phyloP scores from a whole-genome alignment of 805 yeast genomes.

The Priceomyces medius region DNA sequence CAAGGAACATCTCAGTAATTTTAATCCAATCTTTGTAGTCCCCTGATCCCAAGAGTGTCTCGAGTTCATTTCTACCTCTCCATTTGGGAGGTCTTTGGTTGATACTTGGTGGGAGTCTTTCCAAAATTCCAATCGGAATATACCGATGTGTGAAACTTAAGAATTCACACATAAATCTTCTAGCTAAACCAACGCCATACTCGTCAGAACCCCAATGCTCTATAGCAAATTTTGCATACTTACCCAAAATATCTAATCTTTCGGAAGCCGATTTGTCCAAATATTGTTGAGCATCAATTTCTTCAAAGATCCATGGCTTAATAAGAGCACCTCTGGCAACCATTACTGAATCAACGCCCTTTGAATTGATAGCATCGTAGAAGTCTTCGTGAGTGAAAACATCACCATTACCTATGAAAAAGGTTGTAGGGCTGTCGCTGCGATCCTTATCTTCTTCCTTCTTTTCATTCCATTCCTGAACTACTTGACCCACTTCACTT shows the following conservation, averaged over 20 bases:
- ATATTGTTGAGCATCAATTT: slow-evolving; percentile 83
- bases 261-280: slow-evolving; percentile 89
- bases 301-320: slow-evolving; percentile 99
- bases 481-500: slow-evolving; percentile 64
- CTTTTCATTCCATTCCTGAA: slow-evolving; percentile 56
- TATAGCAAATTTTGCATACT: slow-evolving; percentile 75
- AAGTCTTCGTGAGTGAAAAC: slow-evolving; percentile 85
- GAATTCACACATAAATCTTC: slow-evolving; percentile 92
- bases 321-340: slow-evolving; percentile 97
- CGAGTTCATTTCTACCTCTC: slow-evolving; percentile 90
- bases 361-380: slow-evolving; percentile 64
- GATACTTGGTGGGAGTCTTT: slow-evolving; percentile 79
- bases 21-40: slow-evolving; percentile 96
- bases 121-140: slow-evolving; percentile 90
- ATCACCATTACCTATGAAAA: slow-evolving; percentile 94
- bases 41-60: slow-evolving; percentile 79
- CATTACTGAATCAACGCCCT: slow-evolving; percentile 89
- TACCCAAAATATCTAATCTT: slow-evolving; percentile 71
- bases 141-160: slow-evolving; percentile 92
- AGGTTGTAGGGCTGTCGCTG: slow-evolving; percentile 60
- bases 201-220: slow-evolving; percentile 99
- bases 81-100: slow-evolving; percentile 94
- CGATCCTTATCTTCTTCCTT: slow-evolving; percentile 60
- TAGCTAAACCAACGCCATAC: slow-evolving; percentile 82
- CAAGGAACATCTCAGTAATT: slow-evolving; percentile 91